Conservation (phyloP, 257 asterid genomes). For the Euphrasia confusa region DNA sequence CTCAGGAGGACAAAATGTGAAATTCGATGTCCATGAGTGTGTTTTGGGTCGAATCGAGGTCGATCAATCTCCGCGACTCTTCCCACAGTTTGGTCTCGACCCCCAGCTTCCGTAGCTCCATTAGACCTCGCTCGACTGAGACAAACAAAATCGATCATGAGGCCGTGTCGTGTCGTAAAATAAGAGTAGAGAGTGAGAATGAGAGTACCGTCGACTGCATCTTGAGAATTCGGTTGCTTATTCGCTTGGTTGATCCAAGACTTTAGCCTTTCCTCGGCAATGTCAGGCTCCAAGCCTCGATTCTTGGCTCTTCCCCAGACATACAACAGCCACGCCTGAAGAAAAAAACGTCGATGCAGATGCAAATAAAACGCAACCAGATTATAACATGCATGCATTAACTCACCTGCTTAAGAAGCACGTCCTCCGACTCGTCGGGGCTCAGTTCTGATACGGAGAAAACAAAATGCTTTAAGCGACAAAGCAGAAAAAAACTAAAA, state of each 20-base stretch:
- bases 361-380: not conserved
- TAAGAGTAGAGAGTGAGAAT: not conserved
- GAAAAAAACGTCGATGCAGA: not conserved
- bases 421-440: conserved; percentile 69
- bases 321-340: conserved; percentile 74
- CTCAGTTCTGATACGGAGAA: conserved; percentile 54
- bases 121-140: conserved; percentile 76
- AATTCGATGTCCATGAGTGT: conserved; percentile 51
- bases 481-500: not conserved
- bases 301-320: conserved; percentile 82
- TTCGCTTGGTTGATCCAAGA: conserved; percentile 66
- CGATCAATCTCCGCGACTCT: conserved; percentile 59
- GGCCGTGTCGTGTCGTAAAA: too few relatives aligned
- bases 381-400: too few relatives aligned
- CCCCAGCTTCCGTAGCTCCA: conserved; percentile 79
- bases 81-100: conserved; percentile 81
- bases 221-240: conserved; percentile 53
- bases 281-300: conserved; percentile 63
- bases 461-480: too few relatives aligned
- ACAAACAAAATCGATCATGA: not conserved
- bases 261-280: conserved; percentile 70
- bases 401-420: conserved; percentile 65
- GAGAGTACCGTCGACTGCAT: conserved; percentile 71
- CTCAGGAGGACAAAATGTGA: conserved; percentile 26
- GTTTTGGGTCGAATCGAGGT: conserved; percentile 45